Conservation (phyloP, 2,329 filamentous ascomycete species). For the Seiridium unicorne region DNA sequence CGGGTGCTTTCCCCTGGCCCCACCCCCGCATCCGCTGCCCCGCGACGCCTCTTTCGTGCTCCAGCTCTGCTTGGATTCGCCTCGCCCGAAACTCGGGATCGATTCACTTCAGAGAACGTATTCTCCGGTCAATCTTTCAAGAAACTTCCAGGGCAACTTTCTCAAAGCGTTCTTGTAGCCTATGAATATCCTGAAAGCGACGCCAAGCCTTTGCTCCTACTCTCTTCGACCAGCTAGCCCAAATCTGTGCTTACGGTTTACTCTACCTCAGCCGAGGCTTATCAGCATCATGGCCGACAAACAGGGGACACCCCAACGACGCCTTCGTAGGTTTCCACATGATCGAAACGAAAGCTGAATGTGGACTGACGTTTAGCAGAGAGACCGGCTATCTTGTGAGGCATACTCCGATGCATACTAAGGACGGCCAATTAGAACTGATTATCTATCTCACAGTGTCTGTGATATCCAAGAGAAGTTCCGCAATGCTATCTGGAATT, state of each 20-base stretch:
- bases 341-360: not conserved
- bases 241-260: not conserved
- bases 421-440: not conserved
- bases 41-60: no score
- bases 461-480: conserved; percentile 97
- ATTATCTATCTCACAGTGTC: conserved; percentile 53
- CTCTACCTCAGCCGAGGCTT: conserved; percentile 10
- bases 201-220: not conserved
- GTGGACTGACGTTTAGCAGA: conserved; percentile 29
- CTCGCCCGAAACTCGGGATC: no score
- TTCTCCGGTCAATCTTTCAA: no score
- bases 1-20: no score
- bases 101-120: no score
- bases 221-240: not conserved
- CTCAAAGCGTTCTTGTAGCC: no score
- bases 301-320: conserved; percentile 15
- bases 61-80: no score
- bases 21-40: no score
- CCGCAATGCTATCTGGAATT: conserved; percentile 77
- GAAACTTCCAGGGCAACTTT: no score
- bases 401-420: conserved; percentile 9
- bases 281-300: conserved; percentile 16
- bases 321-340: conserved; percentile 19
- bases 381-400: conserved; percentile 50
- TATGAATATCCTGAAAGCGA: no score